Base-by-base conservation (phyloP, 1,284 basidiomycete species). In the Pseudozyma hubeiensis region DNA sequence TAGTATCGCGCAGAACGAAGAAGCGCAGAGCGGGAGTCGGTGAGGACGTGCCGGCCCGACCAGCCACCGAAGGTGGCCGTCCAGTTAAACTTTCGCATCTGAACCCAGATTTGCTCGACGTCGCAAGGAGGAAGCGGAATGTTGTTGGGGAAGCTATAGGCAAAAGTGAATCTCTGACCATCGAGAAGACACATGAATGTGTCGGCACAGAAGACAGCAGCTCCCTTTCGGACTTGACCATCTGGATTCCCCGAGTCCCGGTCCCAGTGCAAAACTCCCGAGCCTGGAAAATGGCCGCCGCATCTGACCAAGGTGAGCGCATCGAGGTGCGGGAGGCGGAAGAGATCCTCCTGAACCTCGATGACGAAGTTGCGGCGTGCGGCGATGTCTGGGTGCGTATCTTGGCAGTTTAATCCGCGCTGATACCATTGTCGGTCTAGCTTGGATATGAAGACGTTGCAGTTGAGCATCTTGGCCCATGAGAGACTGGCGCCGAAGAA, bases 401-500 rank as follows among this genome's bases (percentile, higher is more conserved):
- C 37, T 31, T 55, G 33, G 10, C 48, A n/a, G 7, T 67, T 55
- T 35, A 59, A 44, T 14, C 69, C 69, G 3, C 69, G 54, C 46
- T 63, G 69, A 53, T 53, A 72, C 69, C 69, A 72, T 16, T 58
- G 34, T 3, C 57, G 59, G 53, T 72, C 69, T 52, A 62, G 53
- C 49, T 62, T 54, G 47, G 69, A 66, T 13, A 72, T 72, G 55
- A 63, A 64, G 69, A 72, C 64, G n/a, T 56, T 62, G 55, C 64
- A 66, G 29, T 65, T 40, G 40, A 72, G 69, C 63, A 66, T 55
- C 43, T 67, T 63, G 43, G 64, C 64, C 69, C 69, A 72, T 13
- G 59, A 55, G 9, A 72, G 59, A 44, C 47, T 52, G 8, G 59
- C 30, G 10, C 53, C 60, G 46, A 40, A 66, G 13, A 72, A 72